These are phyloP conservation scores for Thymus quinquecostatus DNA, from an alignment of 257 asterid species.

Conservation along the genomic window DNA sequence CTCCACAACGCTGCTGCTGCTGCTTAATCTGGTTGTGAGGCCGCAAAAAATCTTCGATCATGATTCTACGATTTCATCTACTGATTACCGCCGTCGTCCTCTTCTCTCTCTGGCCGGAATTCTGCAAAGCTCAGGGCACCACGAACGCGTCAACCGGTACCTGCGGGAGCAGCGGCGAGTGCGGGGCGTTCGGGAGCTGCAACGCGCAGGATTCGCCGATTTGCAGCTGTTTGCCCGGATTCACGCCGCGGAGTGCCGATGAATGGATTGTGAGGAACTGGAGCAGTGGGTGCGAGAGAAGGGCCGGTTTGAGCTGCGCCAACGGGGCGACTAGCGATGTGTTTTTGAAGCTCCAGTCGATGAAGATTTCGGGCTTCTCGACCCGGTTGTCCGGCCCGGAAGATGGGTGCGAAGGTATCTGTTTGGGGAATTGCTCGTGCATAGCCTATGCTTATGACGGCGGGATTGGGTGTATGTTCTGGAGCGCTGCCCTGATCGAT, in stretches of 20 bases:
- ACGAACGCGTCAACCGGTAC: constrained; percentile 18
- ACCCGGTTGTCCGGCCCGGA: constrained; percentile 30
- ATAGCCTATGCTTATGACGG: constrained; percentile 45
- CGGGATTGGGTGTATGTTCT: constrained; percentile 57
- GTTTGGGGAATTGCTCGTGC: constrained; percentile 56
- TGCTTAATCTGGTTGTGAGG: neutral
- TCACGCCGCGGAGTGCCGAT: constrained; percentile 39
- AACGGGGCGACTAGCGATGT: constrained; percentile 34
- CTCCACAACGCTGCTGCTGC: neutral
- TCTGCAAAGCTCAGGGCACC: constrained; percentile 32
- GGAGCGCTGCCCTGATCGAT: constrained; percentile 48
- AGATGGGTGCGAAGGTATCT: constrained; percentile 42
- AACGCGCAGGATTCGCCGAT: constrained; percentile 39
- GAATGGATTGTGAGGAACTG: constrained; percentile 61
- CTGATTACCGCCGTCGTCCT: constrained; percentile 15
- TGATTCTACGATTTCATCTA: neutral
- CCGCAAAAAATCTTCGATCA: neutral
- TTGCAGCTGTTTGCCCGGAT: constrained; percentile 64
- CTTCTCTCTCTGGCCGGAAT: constrained; percentile 10
- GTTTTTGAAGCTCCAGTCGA: constrained; percentile 40
- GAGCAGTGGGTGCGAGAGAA: constrained; percentile 63
- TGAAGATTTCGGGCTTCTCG: constrained; percentile 48
- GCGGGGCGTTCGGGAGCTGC: constrained; percentile 66
- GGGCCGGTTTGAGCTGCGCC: constrained; percentile 44
- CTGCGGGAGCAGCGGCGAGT: constrained; percentile 36